phyloP scores from a whole-genome alignment of 2,329 filamentous ascomycete species.

The Zymoseptoria pseudotritici region DNA sequence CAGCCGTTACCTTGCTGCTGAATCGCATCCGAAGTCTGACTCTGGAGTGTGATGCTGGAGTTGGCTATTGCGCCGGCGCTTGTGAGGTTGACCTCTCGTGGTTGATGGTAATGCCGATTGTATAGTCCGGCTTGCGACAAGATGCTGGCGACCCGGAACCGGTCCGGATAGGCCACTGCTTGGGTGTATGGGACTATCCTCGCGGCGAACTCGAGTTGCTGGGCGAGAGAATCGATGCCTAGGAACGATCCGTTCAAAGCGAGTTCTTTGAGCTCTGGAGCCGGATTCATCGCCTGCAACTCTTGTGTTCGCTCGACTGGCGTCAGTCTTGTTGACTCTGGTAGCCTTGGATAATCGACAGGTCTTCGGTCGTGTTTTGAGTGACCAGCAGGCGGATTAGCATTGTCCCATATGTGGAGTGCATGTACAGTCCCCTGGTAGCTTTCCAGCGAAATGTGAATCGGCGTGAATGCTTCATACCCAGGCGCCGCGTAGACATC shows the following conservation, averaged over 20 bases:
- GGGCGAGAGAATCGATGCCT: constrained; percentile 1
- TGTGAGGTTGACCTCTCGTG: constrained; percentile 6
- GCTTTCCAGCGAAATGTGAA: not conserved
- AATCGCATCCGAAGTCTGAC: not conserved
- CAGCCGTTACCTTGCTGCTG: constrained; percentile 9
- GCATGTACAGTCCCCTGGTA: constrained; percentile 3
- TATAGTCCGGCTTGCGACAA: constrained; percentile 8
- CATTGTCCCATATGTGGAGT: constrained; percentile 9
- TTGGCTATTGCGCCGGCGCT: not conserved
- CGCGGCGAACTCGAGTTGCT: constrained; percentile 7
- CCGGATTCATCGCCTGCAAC: not conserved
- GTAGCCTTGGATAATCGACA: constrained; percentile 1
- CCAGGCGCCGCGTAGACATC: constrained; percentile 5
- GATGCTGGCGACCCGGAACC: constrained; percentile 2
- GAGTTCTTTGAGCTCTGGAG: constrained; percentile 2
- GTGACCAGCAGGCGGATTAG: constrained; percentile 12
- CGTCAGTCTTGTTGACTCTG: constrained; percentile 6
- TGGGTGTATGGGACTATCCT: constrained; percentile 8
- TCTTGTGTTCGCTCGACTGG: not conserved
- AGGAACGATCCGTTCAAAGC: constrained; percentile 5
- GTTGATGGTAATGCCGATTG: constrained; percentile 1
- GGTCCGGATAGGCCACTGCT: constrained; percentile 3
- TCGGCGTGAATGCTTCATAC: not conserved
- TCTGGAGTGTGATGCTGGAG: not conserved
- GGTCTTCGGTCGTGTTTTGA: not conserved